Base-by-base conservation (phyloP, 2,329 filamentous ascomycete genomes). In the Aspergillus phoenicis region DNA sequence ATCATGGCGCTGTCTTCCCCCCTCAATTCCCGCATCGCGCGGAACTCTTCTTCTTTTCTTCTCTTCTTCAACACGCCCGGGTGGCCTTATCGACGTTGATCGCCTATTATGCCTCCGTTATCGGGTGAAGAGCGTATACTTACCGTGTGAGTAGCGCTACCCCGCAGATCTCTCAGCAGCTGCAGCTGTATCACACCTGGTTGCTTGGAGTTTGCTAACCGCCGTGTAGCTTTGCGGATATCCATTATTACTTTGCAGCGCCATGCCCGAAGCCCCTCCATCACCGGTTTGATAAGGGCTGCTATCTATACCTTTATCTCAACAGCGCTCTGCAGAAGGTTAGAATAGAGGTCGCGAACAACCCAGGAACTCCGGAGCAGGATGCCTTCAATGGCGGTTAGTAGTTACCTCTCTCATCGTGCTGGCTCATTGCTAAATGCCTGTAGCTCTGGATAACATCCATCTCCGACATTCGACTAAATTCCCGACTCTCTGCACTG, bases 261-360 rank as follows among this genome's bases (percentile, higher is more conserved):
- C 87, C 87, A 3, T 77, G 77, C 4, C 78, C 81, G 39, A 84
- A 80, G 60, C 85, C 86, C 45, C 73, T 78, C 38, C 83, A 87
- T 66, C 84, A 89, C 71, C 84, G 87, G 53, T 89, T 89, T 73
- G 84, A 87, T 67, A 87, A 86, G 68, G 80, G 83, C 62, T 88
- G 85, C 52, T 89, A 89, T 75, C 78, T 89, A 63, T 89, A 89
- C 73, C 74, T 89, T 57, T 87, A 87, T 73, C 81, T 87, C 73
- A 84, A 86, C 68, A 77, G 82, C 8, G 77, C 78, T 53, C 79
- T 82, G 62, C 80, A 81, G 53, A 82, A 78, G 60, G 80, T 82
- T 13, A 82, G 87, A 63, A 74, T 89, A 53, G 87, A 89, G 73
- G 78, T 89, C 62, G 87, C 87, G 36, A 88, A 89, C 70, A 82